Evolutionary conservation across 371 early-diverging fungal species (phyloP), one percentile per base, ranked within the genome.

Genomic region (Gilbertella persicaria): DNA sequence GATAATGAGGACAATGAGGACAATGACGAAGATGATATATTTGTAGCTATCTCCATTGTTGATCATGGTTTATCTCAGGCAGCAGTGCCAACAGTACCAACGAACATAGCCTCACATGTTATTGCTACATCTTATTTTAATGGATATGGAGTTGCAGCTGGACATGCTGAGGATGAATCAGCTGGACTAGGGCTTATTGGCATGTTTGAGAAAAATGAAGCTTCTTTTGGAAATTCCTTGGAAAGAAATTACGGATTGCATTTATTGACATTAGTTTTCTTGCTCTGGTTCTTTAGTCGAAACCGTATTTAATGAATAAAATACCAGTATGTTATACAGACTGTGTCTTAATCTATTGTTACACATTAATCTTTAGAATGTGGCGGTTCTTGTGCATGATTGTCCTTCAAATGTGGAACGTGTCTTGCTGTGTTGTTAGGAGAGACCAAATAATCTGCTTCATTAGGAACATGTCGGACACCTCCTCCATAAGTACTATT

Each of bases 401-500:
- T 10, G 0, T 58, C 59, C 37, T 58, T 58, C 13, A 58, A 24
- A 33, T 62, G 62, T 10, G 62, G 62, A 20, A 62, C 56, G 44
- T 62, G 62, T 29, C 62, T 54, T 58, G 45, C 58, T 14, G 28
- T 24, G 2, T 6, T 30, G 9, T 17, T 17, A 33, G 19, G 14
- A 45, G 17, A 7, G 19, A 35, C 28, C 14, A 38, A 24, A 33
- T 40, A 35, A 23, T 47, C 55, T 21, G 46, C 25, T 51, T 50
- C 51, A 16, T 62, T 62, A 0, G 62, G 56, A 7, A 62, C 56
- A 23, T 55, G 56, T 33, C 51, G 44, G 38, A 28, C 38, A 14
- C 17, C 50, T 37, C 47, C 36, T 26, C 0, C 6, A 14, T 3
- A 9, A 37, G 44, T 7, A 6, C 14, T 45, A 7, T 13, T 23